Conservation (phyloP, 1,139 yeast species). For the Citeromyces hawaiiensis region DNA sequence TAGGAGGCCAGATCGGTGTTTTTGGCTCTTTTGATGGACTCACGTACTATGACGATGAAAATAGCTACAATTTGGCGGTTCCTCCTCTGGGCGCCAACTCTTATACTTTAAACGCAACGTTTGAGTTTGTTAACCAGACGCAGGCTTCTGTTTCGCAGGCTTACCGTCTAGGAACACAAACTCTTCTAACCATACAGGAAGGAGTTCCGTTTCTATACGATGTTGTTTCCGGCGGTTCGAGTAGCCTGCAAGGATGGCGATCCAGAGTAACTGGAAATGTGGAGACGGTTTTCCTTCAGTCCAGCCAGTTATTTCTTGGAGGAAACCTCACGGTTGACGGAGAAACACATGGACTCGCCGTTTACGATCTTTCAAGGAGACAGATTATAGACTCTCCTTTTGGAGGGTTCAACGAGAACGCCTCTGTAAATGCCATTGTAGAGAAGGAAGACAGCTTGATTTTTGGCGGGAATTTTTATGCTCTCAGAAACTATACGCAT, state of each 20-base stretch:
- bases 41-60: background rate
- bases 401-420: conserved; percentile 58
- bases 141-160: background rate
- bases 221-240: background rate
- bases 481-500: conserved; percentile 38
- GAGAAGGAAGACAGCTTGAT: conserved; percentile 39
- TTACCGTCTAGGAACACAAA: background rate
- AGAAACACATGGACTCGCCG: conserved; percentile 47
- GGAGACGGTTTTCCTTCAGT: conserved; percentile 4
- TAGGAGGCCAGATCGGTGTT: background rate
- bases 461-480: conserved; percentile 68
- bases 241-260: background rate
- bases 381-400: conserved; percentile 44
- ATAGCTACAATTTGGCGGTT: background rate
- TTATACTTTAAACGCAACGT: background rate
- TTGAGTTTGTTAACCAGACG: background rate
- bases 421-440: conserved; percentile 54
- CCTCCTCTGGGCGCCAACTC: background rate
- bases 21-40: background rate
- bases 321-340: conserved; percentile 52
- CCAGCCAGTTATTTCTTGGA: conserved; percentile 56
- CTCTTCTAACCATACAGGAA: background rate
- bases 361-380: conserved; percentile 40
- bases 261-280: background rate
- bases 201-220: background rate